Conservation (phyloP, 129 eudicot species). For the Saposhnikovia divaricata region DNA sequence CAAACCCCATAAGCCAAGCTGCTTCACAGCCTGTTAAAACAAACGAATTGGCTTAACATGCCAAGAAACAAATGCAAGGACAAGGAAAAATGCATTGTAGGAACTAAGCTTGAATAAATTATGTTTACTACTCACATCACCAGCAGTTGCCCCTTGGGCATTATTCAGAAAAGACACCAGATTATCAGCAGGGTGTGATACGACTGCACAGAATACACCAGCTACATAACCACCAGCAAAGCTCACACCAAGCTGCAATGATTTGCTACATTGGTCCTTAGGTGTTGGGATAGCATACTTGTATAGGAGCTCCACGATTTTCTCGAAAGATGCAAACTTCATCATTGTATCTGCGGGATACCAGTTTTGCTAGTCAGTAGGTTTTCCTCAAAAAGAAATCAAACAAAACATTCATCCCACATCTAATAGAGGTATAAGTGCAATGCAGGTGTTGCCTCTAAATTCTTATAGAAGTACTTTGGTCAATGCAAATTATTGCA, state of each 20-base stretch:
- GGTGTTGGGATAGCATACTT: slow-evolving; percentile 72
- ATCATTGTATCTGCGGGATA: slow-evolving; percentile 75
- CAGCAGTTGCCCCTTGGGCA: slow-evolving; percentile 77
- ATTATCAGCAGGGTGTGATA: slow-evolving; percentile 94
- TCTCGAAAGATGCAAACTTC: slow-evolving; percentile 89
- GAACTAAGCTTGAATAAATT: not conserved
- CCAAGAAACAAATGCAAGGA: not conserved
- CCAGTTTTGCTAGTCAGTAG: slow-evolving; percentile 1
- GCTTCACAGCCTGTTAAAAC: slow-evolving; percentile 52
- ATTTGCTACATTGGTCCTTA: slow-evolving; percentile 68
- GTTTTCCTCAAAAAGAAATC: not conserved
- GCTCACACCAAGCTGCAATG: slow-evolving; percentile 80
- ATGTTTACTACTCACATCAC: slow-evolving; percentile 46
- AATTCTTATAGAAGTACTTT: not conserved
- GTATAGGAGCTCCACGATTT: slow-evolving; percentile 62
- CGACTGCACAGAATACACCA: slow-evolving; percentile 78
- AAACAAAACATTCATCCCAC: not conserved
- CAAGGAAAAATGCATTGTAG: not conserved
- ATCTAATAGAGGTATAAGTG: no score
- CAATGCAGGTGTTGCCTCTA: no score
- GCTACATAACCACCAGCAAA: slow-evolving; percentile 89
- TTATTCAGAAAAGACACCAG: slow-evolving; percentile 87
- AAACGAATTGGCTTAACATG: not conserved
- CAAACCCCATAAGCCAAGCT: slow-evolving; percentile 63
- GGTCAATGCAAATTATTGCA: no score